phyloP scores from a whole-genome alignment of 2,329 filamentous ascomycete species.

The Hypoxylon sp. region DNA sequence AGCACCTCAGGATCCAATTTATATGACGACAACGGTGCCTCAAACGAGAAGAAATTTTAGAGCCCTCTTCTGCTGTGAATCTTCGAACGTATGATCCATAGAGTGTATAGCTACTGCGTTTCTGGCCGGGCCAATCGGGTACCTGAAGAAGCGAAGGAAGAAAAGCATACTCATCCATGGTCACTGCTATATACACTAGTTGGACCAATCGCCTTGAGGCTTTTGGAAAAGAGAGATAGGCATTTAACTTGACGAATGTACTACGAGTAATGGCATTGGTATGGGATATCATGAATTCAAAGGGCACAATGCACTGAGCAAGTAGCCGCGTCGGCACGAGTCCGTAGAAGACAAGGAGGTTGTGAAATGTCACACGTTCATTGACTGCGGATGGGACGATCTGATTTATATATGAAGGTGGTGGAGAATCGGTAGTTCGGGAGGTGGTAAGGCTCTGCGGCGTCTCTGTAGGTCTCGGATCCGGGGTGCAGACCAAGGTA shows the following conservation, averaged over 20 bases:
- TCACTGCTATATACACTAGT: slow-evolving; percentile 16
- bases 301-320: slow-evolving; percentile 42
- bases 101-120: slow-evolving; percentile 35
- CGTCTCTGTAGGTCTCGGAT: slow-evolving; percentile 34
- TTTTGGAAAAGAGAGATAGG: slow-evolving; percentile 21
- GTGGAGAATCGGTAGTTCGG: slow-evolving; percentile 27
- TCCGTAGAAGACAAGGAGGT: slow-evolving; percentile 34
- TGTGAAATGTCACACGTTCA: slow-evolving; percentile 46
- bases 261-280: slow-evolving; percentile 28
- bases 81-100: slow-evolving; percentile 43
- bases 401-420: slow-evolving; percentile 39
- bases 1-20: slow-evolving; percentile 32
- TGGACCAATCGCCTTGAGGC: slow-evolving; percentile 31
- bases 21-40: slow-evolving; percentile 35
- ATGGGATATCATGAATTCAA: slow-evolving; percentile 26
- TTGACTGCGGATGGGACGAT: slow-evolving; percentile 31
- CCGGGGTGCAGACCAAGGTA: slow-evolving; percentile 39
- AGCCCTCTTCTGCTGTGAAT: slow-evolving; percentile 34
- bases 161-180: slow-evolving; percentile 34
- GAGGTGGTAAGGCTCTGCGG: slow-evolving; percentile 30
- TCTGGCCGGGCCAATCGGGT: slow-evolving; percentile 47
- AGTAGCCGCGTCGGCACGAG: slow-evolving; percentile 44
- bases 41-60: slow-evolving; percentile 2
- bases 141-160: slow-evolving; percentile 39
- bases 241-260: slow-evolving; percentile 28